A percentile compares a stretch with the other conserved stretches of the same genome.
phyloP scores from a whole-genome alignment of 1,284 basidiomycete genomes.

The Cryptococcus floricola region DNA sequence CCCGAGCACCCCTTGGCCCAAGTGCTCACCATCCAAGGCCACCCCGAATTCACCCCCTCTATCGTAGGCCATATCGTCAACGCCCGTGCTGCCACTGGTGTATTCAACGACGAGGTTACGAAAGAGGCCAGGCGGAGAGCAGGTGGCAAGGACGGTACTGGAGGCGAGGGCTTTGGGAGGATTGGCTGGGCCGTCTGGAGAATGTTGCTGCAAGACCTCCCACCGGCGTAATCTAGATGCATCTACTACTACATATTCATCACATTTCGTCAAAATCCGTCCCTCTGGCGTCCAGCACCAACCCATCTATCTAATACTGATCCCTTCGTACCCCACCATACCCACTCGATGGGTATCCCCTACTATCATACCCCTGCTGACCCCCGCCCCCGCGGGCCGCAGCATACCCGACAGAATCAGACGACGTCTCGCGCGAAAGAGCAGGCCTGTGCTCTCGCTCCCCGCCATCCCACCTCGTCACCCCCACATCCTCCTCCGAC shows the following conservation, averaged over 20 bases:
- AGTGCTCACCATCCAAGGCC: constrained; percentile 52
- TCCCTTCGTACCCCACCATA: neutral
- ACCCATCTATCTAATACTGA: neutral
- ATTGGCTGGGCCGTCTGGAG: constrained; percentile 52
- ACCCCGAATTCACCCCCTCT: constrained; percentile 54
- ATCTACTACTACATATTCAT: neutral
- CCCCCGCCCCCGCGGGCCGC: neutral
- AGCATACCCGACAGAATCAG: neutral
- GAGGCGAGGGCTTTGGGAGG: constrained; percentile 50
- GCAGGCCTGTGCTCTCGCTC: constrained; percentile 5
- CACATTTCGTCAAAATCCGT: neutral
- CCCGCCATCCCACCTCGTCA: constrained; percentile 20
- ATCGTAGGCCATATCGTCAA: constrained; percentile 53
- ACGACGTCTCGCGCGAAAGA: neutral
- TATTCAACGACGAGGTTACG: constrained; percentile 46
- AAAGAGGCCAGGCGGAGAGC: constrained; percentile 48
- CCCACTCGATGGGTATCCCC: neutral
- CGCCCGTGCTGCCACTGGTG: constrained; percentile 44
- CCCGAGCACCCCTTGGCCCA: constrained; percentile 36
- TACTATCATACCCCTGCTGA: neutral
- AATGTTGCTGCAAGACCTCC: constrained; percentile 48
- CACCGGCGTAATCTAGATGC: neutral
- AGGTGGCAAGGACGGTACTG: constrained; percentile 48
- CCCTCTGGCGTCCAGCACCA: neutral
- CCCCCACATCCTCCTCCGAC: constrained; percentile 7